phyloP scores from a whole-genome alignment of 148 eudicot species.

The Amaranthus cruentus region DNA sequence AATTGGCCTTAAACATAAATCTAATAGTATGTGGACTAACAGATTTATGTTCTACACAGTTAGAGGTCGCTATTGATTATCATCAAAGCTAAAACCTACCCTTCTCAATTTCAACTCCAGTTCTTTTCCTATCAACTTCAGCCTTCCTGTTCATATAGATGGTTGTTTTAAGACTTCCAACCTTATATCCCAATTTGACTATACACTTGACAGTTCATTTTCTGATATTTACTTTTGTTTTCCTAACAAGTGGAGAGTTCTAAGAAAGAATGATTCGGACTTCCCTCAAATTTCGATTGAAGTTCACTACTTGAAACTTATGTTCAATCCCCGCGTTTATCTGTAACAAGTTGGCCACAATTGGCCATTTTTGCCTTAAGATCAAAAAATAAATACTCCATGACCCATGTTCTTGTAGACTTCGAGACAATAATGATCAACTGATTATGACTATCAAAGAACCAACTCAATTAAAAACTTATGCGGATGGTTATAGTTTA shows the following conservation, averaged over 20 bases:
- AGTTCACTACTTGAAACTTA: neutral
- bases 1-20: neutral
- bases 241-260: neutral
- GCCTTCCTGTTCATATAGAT: neutral
- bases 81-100: slow-evolving; percentile 5
- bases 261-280: neutral
- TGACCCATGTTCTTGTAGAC: neutral
- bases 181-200: neutral
- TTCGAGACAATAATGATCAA: slow-evolving; percentile 8
- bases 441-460: neutral
- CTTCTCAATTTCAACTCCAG: neutral
- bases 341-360: neutral
- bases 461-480: too few relatives aligned
- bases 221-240: neutral
- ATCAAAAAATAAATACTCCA: neutral
- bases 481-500: too few relatives aligned
- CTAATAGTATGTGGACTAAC: neutral
- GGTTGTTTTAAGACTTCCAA: neutral
- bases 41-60: slow-evolving; percentile 1
- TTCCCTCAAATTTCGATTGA: neutral
- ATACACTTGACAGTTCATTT: neutral
- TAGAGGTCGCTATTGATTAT: neutral
- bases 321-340: neutral
- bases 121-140: neutral
- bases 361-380: neutral